Conservation (phyloP, 768 basidiomycete genomes). For the Ramaria rubella region DNA sequence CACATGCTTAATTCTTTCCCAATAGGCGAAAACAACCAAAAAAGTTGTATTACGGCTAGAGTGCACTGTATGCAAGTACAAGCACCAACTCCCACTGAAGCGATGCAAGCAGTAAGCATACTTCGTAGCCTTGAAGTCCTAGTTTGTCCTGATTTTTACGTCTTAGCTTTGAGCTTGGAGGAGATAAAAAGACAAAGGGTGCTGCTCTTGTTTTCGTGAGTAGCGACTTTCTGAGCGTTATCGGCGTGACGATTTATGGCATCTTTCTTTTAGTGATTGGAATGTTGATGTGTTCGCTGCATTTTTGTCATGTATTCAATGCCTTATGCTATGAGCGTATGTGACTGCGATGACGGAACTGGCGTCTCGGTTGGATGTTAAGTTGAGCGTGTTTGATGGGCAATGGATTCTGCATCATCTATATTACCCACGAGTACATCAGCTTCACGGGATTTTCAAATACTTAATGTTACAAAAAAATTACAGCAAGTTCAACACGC, state of each 20-base stretch:
- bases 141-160: constrained; percentile 1
- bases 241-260: background rate
- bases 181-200: constrained; percentile 99
- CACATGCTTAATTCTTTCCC: background rate
- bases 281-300: background rate
- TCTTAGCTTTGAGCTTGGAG: constrained; percentile 93
- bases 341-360: too few species aligned
- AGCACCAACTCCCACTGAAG: constrained; percentile 93
- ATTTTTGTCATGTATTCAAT: constrained; percentile 2
- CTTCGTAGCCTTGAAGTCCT: background rate
- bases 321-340: background rate
- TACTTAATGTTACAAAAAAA: background rate
- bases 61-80: constrained; percentile 98
- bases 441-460: too few species aligned
- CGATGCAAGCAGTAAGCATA: constrained; percentile 95
- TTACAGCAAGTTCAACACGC: background rate
- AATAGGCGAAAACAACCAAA: constrained; percentile 95
- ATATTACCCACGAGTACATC: too few species aligned
- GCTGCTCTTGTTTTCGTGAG: constrained; percentile 90
- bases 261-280: background rate
- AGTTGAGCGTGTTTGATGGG: too few species aligned
- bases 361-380: too few species aligned
- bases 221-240: constrained; percentile 20
- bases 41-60: constrained; percentile 98
- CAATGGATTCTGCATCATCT: too few species aligned